Base-by-base conservation (phyloP, 805 yeast genomes). In the Candida sphagnicola region DNA sequence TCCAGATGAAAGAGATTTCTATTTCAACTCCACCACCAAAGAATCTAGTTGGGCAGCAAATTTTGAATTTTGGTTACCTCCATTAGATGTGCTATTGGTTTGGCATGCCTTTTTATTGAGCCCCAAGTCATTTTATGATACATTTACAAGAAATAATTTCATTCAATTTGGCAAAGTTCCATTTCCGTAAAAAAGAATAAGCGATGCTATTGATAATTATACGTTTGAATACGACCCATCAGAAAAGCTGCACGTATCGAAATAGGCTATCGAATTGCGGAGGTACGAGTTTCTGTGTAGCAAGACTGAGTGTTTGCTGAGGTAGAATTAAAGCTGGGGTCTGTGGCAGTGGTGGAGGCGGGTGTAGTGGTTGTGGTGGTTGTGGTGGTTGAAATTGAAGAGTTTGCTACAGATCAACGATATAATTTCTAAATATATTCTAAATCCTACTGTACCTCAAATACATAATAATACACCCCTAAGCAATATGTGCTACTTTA, bases 21-120 rank as follows among this genome's bases (percentile, higher is more conserved):
- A 21, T 21, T 21, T 21, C 10, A 10, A 6, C 8, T 6, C 10
- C 6, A 8, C 18, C 11, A 16, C 16, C 15, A 12, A 33, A 23
- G 18, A 13, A 5, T 14, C 21, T 23, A 28, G 28, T 12, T 4
- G 5, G 8, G 5, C 18, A 17, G 15, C 21, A 18, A 5, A 13
- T n/a, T 33, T 33, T 33, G 18, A 16, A n/a, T n/a, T 11, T 21
- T 33, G 34, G 33, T 16, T 43, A 14, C 58, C 58, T 11, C 57
- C 58, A 13, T 32, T 54, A 13, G 58, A 54, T 43, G 41, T 54
- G 12, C 15, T 52, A 4, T 37, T 54, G 41, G 54, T 51, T 6
- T 54, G 58, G 58, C 56, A 54, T 42, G 32, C 52, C 12, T 50
- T 51, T 37, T 34, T 48, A 21, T 39, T 51, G 29, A 52, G 47